Percentiles rank a stretch among this genome's conserved stretches.
Evolutionary conservation across 1,284 basidiomycete species (phyloP).

Genomic region (Volvariella surrecta): DNA sequence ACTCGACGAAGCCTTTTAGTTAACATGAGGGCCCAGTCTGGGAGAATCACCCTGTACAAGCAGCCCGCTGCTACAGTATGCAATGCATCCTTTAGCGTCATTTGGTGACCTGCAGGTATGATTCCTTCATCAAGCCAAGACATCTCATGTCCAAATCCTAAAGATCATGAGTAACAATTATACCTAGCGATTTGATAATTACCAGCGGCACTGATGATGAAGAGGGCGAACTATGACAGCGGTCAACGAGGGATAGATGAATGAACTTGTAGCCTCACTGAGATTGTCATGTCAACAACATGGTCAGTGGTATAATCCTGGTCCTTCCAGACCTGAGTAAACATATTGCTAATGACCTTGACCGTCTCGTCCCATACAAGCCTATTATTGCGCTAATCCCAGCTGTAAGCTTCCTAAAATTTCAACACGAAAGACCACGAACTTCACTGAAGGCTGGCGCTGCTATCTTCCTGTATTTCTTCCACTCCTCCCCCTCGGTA

Average conservation of each 20-base stretch:
- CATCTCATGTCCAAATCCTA: conserved; percentile 44
- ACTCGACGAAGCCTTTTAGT: conserved; percentile 29
- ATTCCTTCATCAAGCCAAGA: conserved; percentile 38
- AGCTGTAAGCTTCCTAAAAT: background rate
- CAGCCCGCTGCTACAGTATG: conserved; percentile 36
- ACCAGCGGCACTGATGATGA: conserved; percentile 49
- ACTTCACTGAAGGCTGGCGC: conserved; percentile 33
- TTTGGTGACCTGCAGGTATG: conserved; percentile 34
- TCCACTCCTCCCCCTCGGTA: conserved; percentile 54
- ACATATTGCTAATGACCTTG: conserved; percentile 32
- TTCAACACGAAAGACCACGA: conserved; percentile 3
- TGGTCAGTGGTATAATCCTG: conserved; percentile 25
- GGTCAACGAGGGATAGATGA: background rate
- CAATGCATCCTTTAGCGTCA: conserved; percentile 51
- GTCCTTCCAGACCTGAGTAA: conserved; percentile 27
- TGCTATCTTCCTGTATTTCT: conserved; percentile 42
- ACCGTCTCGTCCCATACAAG: conserved; percentile 51
- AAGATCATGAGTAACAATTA: background rate
- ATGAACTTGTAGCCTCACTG: conserved; percentile 28
- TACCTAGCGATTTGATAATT: background rate
- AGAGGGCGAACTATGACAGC: conserved; percentile 38
- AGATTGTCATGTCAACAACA: conserved; percentile 33
- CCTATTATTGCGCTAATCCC: conserved; percentile 38
- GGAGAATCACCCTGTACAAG: conserved; percentile 33
- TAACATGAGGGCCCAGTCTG: conserved; percentile 33